Evolutionary conservation across 176 grass and related monocot genomes (phyloP).

Genomic region (Dactylis glomerata): DNA sequence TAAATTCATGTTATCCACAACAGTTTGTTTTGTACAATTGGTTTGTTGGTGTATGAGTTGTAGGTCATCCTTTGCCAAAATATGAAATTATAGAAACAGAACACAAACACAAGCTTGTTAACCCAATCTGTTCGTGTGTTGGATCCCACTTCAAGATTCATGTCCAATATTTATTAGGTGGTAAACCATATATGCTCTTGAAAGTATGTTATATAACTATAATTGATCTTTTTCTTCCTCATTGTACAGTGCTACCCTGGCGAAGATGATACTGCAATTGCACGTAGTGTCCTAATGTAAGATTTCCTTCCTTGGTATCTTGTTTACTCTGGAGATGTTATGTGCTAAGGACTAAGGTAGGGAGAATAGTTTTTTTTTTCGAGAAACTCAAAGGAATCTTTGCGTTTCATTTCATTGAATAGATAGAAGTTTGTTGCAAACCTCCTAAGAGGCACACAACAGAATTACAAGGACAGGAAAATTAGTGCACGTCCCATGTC

Average conservation of each 20-base stretch:
- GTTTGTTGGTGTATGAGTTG: constrained; percentile 3
- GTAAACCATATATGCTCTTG: constrained; percentile 1
- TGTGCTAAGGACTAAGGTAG: not conserved
- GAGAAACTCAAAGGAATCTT: too few relatives aligned
- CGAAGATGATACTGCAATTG: constrained; percentile 96
- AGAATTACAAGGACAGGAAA: too few relatives aligned
- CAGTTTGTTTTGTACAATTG: not conserved
- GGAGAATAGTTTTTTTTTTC: constrained; percentile 1
- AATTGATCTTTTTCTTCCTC: constrained; percentile 26
- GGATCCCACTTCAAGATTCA: not conserved
- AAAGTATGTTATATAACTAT: not conserved
- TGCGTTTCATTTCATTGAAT: too few relatives aligned
- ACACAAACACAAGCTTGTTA: not conserved
- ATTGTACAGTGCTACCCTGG: constrained; percentile 85
- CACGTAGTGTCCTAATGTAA: constrained; percentile 86
- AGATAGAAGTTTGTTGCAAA: too few relatives aligned
- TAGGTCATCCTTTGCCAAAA: not conserved
- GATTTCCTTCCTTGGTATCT: constrained; percentile 28
- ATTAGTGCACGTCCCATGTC: too few relatives aligned
- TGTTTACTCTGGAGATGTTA: constrained; percentile 16
- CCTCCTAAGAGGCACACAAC: too few relatives aligned
- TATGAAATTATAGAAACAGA: not conserved
- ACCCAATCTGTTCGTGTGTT: not conserved
- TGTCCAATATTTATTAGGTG: not conserved
- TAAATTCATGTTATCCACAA: not conserved